Percentiles rank a stretch among this genome's conserved stretches.
These are phyloP conservation scores for Colletotrichum endophyticum DNA, from an alignment of 2,329 filamentous ascomycete genomes.

Conservation along the genomic window DNA sequence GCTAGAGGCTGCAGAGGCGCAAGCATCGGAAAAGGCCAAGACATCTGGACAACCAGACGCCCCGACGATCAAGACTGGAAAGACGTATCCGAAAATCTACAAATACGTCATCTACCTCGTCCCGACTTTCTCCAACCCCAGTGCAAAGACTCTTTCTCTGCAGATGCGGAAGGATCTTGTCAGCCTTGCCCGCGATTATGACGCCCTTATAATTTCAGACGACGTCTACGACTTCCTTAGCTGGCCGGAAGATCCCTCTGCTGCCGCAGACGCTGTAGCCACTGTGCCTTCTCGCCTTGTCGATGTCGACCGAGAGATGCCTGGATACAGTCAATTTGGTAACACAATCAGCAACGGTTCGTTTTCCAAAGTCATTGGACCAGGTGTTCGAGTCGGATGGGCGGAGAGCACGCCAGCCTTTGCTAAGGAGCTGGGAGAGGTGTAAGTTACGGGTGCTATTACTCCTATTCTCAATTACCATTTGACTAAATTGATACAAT, in stretches of 20 bases:
- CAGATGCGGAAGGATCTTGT: slow-evolving; percentile 72
- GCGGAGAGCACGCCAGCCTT: slow-evolving; percentile 70
- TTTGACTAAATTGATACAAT: neutral
- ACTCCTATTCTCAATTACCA: rapidly evolving
- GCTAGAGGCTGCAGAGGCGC: neutral
- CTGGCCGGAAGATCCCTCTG: slow-evolving; percentile 56
- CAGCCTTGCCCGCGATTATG: slow-evolving; percentile 73
- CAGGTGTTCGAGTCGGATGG: slow-evolving; percentile 86
- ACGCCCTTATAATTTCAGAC: slow-evolving; percentile 83
- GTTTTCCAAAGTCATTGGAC: slow-evolving; percentile 86
- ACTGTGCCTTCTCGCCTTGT: slow-evolving; percentile 73
- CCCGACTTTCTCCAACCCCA: slow-evolving; percentile 88
- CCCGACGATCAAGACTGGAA: neutral
- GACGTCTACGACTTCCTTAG: slow-evolving; percentile 95
- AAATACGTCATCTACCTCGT: slow-evolving; percentile 88
- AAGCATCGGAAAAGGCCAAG: rapidly evolving
- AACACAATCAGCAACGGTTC: slow-evolving; percentile 87
- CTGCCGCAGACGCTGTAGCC: slow-evolving; percentile 31
- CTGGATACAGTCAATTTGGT: slow-evolving; percentile 66
- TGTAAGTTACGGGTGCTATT: slow-evolving; percentile 44
- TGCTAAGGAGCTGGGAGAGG: slow-evolving; percentile 54
- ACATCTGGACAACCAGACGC: rapidly evolving
- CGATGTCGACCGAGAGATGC: slow-evolving; percentile 75
- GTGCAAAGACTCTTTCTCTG: slow-evolving; percentile 79
- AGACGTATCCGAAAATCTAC: slow-evolving; percentile 70